Evolutionary conservation across 495 filamentous ascomycete species (phyloP), one percentile per base, ranked within the genome.

Genomic region (Podospora comata): DNA sequence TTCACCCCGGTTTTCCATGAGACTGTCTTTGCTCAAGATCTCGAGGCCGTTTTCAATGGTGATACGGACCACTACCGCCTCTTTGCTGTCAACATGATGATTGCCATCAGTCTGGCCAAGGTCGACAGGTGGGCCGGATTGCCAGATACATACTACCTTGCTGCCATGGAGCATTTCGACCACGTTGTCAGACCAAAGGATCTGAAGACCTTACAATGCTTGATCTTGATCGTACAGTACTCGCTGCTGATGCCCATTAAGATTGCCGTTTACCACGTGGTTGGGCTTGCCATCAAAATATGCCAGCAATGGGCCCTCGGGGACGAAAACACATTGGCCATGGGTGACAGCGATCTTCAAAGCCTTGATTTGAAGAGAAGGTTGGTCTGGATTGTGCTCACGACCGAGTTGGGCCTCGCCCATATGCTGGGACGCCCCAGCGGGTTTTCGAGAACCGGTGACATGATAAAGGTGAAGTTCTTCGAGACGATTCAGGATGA

Each of bases 101-200:
- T 97, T 73, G 94, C 94, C 3, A 95, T 96, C 70, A 92, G 91
- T 76, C 88, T 97, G 82, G 93, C 97, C 74, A 96, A 93, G 75
- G 81, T 96, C 70, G 91, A 92, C 6, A 86, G 86, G 60, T 97
- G 91, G 76, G 91, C 92, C 48, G 91, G 91, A 58, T 83, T 97
- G 48, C 94, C 94, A 39, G 93, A 98, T 76, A 91, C 90, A 72
- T 97, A 93, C 79, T 98, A 96, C 73, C 85, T 96, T 4, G 90
- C 92, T 16, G 94, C 94, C 13, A 85, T 97, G 74, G 87, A 87
- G 34, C 90, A 87, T 70, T 85, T 97, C 59, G 92, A 97, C 71
- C 85, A 84, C 1, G 87, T 93, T 15, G 82, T 97, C 53, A 85
- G 87, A 67, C 85, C 87, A 16, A 96, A 94, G 84, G 91, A 97